Evolutionary conservation across 495 filamentous ascomycete species (phyloP).

Genomic region (Penicillium malachiteum): DNA sequence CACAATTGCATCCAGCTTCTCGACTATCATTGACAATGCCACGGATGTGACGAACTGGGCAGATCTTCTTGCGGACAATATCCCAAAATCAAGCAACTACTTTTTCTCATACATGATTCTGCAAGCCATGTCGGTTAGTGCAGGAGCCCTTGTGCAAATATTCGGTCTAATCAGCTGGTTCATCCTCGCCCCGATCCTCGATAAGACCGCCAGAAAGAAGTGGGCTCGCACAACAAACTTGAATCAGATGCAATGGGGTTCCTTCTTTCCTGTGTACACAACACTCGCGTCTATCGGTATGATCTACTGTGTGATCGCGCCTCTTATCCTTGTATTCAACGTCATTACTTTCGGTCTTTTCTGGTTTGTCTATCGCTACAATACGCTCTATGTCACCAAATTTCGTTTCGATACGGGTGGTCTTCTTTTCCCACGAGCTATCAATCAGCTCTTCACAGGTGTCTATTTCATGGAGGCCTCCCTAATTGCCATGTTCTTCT

Average conservation of each 20-base stretch:
- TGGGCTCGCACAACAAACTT: slow-evolving; percentile 81
- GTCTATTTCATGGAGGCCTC: slow-evolving; percentile 94
- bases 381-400: slow-evolving; percentile 92
- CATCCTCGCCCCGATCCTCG: slow-evolving; percentile 70
- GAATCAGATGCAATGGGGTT: slow-evolving; percentile 82
- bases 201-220: slow-evolving; percentile 85
- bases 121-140: slow-evolving; percentile 86
- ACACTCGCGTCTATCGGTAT: slow-evolving; percentile 93
- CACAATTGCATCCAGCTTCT: slow-evolving; percentile 77
- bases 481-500: slow-evolving; percentile 87
- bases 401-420: slow-evolving; percentile 92
- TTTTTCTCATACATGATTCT: slow-evolving; percentile 99
- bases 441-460: slow-evolving; percentile 95
- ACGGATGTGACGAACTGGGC: slow-evolving; percentile 62
- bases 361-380: slow-evolving; percentile 96
- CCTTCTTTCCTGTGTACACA: slow-evolving; percentile 93
- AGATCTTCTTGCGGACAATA: slow-evolving; percentile 70
- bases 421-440: slow-evolving; percentile 84
- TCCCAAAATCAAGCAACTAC: slow-evolving; percentile 90
- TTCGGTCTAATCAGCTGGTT: slow-evolving; percentile 76
- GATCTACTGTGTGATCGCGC: slow-evolving; percentile 88
- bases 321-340: slow-evolving; percentile 89
- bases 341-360: slow-evolving; percentile 91
- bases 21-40: slow-evolving; percentile 62
- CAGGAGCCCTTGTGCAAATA: slow-evolving; percentile 86